These are phyloP conservation scores for Cymbopogon flexuosus DNA, from an alignment of 202 grass and related monocot genomes.

Conservation along the genomic window DNA sequence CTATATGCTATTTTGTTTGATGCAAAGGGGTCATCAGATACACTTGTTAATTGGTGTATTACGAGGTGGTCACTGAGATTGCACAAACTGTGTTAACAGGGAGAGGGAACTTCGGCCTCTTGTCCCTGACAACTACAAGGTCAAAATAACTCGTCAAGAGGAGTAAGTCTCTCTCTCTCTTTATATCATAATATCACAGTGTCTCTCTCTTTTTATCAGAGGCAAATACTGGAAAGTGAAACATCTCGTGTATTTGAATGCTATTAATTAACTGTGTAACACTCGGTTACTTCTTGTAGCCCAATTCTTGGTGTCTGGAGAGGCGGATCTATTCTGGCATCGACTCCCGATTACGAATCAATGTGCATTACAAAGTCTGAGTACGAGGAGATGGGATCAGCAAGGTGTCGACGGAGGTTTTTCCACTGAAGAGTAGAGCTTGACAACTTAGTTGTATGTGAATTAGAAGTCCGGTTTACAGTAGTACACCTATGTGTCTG, in stretches of 20 bases:
- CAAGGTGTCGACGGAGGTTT: conserved; percentile 71
- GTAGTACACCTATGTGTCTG: neutral
- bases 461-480: neutral
- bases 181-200: neutral
- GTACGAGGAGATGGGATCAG: conserved; percentile 90
- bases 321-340: conserved; percentile 78
- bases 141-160: conserved; percentile 82
- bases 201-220: neutral
- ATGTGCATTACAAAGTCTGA: conserved; percentile 81
- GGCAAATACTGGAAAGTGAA: neutral
- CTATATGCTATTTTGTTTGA: neutral
- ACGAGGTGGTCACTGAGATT: neutral
- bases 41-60: neutral
- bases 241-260: neutral
- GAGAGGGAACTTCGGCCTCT: conserved; percentile 81
- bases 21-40: neutral
- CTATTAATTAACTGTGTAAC: conserved; percentile 6
- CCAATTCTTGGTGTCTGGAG: conserved; percentile 71
- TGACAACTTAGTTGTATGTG: neutral
- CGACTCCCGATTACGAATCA: conserved; percentile 72
- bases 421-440: conserved; percentile 51
- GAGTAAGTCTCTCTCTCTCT: conserved; percentile 33
- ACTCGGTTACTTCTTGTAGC: conserved; percentile 20
- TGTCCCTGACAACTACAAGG: conserved; percentile 60
- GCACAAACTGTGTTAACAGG: conserved; percentile 35